Percentiles rank a stretch among this genome's conserved stretches.
phyloP scores from a whole-genome alignment of 139 green algal genomes.

The Tetraselmis striata region DNA sequence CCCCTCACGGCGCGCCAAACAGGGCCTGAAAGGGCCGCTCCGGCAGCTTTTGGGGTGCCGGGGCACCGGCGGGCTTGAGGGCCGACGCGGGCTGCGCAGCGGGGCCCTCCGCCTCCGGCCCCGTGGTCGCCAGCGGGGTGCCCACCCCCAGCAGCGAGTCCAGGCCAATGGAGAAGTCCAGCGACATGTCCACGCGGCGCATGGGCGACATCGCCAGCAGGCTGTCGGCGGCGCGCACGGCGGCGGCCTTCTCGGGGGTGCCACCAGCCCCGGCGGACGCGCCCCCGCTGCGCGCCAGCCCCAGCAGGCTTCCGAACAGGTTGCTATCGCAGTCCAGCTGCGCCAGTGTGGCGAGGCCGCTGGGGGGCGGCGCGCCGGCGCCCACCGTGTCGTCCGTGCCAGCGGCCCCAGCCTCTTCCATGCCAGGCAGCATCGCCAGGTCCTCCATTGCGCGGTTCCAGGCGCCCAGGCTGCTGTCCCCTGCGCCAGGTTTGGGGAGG shows the following conservation, averaged over 20 bases:
- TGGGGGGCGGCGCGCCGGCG: no score
- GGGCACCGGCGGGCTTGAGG: no score
- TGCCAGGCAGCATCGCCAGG: neutral
- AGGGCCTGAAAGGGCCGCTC: neutral
- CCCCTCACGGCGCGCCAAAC: neutral
- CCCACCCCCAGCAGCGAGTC: neutral
- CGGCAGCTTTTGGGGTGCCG: neutral
- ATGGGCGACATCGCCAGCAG: neutral
- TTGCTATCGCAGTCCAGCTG: neutral
- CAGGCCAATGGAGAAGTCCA: neutral
- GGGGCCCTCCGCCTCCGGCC: neutral
- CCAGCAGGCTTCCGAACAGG: neutral
- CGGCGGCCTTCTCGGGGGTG: neutral
- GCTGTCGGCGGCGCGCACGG: no score
- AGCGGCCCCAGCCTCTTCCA: no score
- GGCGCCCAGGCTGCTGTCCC: neutral
- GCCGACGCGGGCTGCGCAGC: no score
- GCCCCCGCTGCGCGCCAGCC: neutral
- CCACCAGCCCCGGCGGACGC: neutral
- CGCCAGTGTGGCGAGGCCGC: no score
- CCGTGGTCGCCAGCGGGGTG: neutral
- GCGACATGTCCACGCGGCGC: neutral
- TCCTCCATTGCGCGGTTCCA: neutral
- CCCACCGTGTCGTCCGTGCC: no score
- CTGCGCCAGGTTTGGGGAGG: no score